Base-by-base conservation (phyloP, 73 alveolate species). In the Paramecium primaurelia region DNA sequence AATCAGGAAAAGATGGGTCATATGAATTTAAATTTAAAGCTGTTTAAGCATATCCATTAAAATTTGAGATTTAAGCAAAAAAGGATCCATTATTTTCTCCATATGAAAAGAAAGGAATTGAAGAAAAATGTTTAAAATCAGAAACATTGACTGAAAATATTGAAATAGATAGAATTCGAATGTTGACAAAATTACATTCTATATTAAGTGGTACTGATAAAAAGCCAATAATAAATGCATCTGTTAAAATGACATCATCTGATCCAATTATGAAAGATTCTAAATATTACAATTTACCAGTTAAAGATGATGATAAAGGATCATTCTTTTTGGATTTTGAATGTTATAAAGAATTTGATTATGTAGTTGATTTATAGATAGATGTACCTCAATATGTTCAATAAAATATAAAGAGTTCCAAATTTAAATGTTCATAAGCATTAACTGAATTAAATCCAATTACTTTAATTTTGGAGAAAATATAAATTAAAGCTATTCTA, bases 251-350 rank as follows among this genome's bases (percentile, higher is more conserved):
- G 51, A 47, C 49, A 2, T 10, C 71, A 42, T 44, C 91, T 6
- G 73, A 80, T 22, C 91, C 91, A 25, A 25, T 49, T 20, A 49
- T 80, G 44, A 80, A 80, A 26, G 91, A 80, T 80, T 80, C 91
- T 11, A 40, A 40, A 80, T 80, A 40, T 49, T 80, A 80, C 38
- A 47, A 80, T 80, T 10, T 44, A 45, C 28, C 25, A 25, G 54
- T 49, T 25, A 80, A 80, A 36, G 77, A 80, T 80, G 71, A 80
- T 18, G 91, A 44, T 47, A 80, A 42, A 42, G 91, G 91, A 4
- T 44, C 36, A 2, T 80, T 80, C 58, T 26, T 18, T 47, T 44
- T 80, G 25, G 77, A 80, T n/a, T 47, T 80, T 12, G 44, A 80
- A 20, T 80, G 91, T 18, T 80, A 80, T 80, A 45, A 80, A 47